Evolutionary conservation across 2,329 filamentous ascomycete species (phyloP).

Genomic region (Grosmannia serpens): DNA sequence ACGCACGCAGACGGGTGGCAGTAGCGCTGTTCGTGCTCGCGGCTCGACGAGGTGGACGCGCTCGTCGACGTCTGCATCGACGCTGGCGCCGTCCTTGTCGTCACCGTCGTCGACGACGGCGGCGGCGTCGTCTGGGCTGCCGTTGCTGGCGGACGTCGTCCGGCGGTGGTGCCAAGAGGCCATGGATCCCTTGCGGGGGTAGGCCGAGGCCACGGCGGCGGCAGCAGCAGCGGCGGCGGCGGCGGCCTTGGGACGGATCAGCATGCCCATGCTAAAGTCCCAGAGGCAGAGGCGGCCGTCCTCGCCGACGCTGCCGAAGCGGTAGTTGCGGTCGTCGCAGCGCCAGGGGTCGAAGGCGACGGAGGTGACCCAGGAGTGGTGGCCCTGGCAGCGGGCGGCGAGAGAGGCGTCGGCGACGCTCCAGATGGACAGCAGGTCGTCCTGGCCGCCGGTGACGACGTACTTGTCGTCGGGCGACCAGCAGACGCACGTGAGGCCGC

Average conservation of each 20-base stretch:
- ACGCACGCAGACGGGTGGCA: conserved; percentile 80
- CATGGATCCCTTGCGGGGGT: background rate
- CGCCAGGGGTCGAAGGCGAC: conserved; percentile 96
- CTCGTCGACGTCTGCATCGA: conserved; percentile 31
- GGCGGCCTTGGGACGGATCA: conserved; percentile 70
- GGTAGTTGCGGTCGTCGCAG: conserved; percentile 89
- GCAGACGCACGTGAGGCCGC: conserved; percentile 82
- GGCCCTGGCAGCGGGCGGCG: conserved; percentile 85
- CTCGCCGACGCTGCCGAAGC: conserved; percentile 92
- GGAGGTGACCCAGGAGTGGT: conserved; percentile 88
- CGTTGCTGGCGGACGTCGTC: background rate
- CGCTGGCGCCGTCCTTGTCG: background rate
- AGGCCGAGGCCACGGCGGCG: conserved; percentile 8
- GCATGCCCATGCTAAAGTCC: conserved; percentile 97
- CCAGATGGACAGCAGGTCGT: conserved; percentile 95
- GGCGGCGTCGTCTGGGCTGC: background rate
- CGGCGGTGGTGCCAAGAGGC: conserved; percentile 13
- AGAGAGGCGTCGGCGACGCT: conserved; percentile 72
- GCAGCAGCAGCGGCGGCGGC: conserved; percentile 26
- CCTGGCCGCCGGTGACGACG: conserved; percentile 87
- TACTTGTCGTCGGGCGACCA: conserved; percentile 98
- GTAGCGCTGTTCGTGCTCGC: conserved; percentile 68
- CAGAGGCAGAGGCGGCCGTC: conserved; percentile 84
- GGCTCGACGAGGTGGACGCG: conserved; percentile 70
- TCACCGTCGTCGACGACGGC: background rate